Percentiles rank a stretch among this genome's conserved stretches.
These are phyloP conservation scores for Prunus campanulata DNA, from an alignment of 306 rosid genomes.

Conservation along the genomic window DNA sequence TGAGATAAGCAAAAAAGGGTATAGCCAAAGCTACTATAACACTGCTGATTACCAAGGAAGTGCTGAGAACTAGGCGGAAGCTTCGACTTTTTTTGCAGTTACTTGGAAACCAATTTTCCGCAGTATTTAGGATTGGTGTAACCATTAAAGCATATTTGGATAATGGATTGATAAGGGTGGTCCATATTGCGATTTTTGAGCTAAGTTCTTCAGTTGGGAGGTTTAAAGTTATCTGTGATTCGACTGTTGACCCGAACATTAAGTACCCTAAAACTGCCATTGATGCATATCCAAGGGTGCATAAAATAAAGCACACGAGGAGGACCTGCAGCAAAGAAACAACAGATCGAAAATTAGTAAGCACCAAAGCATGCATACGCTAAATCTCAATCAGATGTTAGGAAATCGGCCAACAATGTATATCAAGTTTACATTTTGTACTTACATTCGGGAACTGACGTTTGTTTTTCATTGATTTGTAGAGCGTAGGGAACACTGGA, in stretches of 20 bases:
- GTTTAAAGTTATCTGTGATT: slow-evolving; percentile 65
- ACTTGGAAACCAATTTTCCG: slow-evolving; percentile 39
- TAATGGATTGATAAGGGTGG: slow-evolving; percentile 67
- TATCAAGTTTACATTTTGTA: background rate
- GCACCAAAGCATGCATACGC: background rate
- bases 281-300: slow-evolving; percentile 56
- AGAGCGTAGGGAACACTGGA: slow-evolving; percentile 63
- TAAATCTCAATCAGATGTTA: background rate
- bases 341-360: background rate
- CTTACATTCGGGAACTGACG: slow-evolving; percentile 63
- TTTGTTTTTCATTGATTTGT: slow-evolving; percentile 56
- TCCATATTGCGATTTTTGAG: slow-evolving; percentile 61
- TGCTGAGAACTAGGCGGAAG: slow-evolving; percentile 31
- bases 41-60: slow-evolving; percentile 41
- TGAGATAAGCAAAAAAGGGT: slow-evolving; percentile 55
- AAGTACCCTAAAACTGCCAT: slow-evolving; percentile 72
- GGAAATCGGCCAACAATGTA: no score
- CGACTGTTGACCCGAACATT: slow-evolving; percentile 56
- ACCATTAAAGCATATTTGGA: slow-evolving; percentile 73
- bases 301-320: slow-evolving; percentile 47
- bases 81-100: slow-evolving; percentile 28
- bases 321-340: slow-evolving; percentile 50
- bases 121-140: slow-evolving; percentile 55
- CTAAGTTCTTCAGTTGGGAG: slow-evolving; percentile 55
- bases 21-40: slow-evolving; percentile 41